These are phyloP conservation scores for Yarrowia porcina DNA, from an alignment of 805 yeast genomes.

Conservation along the genomic window DNA sequence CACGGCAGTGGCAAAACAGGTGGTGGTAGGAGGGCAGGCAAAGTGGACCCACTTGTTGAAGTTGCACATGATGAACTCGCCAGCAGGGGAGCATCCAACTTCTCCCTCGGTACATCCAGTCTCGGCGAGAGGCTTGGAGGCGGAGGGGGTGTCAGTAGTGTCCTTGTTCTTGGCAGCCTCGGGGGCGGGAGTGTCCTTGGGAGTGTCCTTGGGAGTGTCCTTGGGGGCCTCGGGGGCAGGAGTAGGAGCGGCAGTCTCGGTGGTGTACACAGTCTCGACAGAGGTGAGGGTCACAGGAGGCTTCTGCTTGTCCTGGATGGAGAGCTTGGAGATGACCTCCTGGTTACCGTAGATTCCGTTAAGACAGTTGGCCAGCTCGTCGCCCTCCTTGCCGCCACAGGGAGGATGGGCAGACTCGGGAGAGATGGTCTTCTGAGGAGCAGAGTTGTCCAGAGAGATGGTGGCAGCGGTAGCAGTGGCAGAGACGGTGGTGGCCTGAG, in stretches of 20 bases:
- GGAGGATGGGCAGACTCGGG: constrained; percentile 22
- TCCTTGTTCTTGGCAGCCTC: too few species aligned
- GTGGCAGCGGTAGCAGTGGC: constrained; percentile 27
- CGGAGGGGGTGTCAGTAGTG: not conserved
- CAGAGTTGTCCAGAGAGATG: constrained; percentile 13
- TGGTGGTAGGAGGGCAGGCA: constrained; percentile 60
- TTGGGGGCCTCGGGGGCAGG: constrained; percentile 4
- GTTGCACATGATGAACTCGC: constrained; percentile 55
- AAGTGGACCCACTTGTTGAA: constrained; percentile 55
- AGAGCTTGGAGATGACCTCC: constrained; percentile 7
- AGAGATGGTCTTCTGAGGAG: constrained; percentile 26
- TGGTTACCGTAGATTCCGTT: constrained; percentile 14
- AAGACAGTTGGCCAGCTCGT: constrained; percentile 23
- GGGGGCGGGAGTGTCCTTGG: too few species aligned
- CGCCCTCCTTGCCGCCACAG: constrained; percentile 27
- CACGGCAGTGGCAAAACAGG: constrained; percentile 52
- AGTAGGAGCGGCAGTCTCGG: constrained; percentile 23
- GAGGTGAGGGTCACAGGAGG: too few species aligned
- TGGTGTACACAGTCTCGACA: not conserved
- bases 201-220: too few species aligned
- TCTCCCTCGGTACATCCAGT: constrained; percentile 44
- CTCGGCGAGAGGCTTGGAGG: not conserved
- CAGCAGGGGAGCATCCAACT: constrained; percentile 50
- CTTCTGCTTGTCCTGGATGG: not conserved
- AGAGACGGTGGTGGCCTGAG: constrained; percentile 19